phyloP scores from a whole-genome alignment of 2,329 filamentous ascomycete genomes.

The Epichloe gansuensis region DNA sequence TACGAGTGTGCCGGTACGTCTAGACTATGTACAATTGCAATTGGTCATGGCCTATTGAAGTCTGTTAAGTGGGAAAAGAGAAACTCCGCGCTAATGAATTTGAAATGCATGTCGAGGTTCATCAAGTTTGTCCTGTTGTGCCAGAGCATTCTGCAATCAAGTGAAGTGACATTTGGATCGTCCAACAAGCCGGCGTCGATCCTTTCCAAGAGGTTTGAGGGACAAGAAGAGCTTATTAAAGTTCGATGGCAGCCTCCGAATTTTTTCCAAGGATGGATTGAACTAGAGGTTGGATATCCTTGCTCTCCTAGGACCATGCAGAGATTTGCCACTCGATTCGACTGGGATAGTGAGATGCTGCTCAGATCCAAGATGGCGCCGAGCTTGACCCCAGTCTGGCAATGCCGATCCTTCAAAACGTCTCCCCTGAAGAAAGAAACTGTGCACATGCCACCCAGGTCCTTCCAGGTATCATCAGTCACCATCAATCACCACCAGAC shows the following conservation, averaged over 20 bases:
- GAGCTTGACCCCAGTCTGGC: neutral
- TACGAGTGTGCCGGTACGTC: neutral
- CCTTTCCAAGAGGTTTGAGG: too few species aligned
- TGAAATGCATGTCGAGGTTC: neutral
- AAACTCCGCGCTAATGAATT: slow-evolving; percentile 4
- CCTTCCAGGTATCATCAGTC: slow-evolving; percentile 13
- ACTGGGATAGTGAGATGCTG: neutral
- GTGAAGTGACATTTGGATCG: neutral
- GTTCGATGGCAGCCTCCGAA: neutral
- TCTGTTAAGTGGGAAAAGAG: neutral
- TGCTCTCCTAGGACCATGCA: neutral
- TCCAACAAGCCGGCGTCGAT: neutral
- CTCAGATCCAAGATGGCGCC: neutral
- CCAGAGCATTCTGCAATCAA: neutral
- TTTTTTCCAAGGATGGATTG: neutral
- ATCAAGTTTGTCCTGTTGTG: neutral
- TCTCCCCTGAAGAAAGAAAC: neutral
- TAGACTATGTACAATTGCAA: neutral
- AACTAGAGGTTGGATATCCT: neutral
- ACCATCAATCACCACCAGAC: slow-evolving; percentile 15
- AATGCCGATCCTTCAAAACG: neutral
- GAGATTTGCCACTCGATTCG: slow-evolving; percentile 1
- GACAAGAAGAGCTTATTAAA: too few species aligned
- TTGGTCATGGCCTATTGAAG: neutral
- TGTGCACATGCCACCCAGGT: too few species aligned